Conservation (phyloP, 345 rosid genomes). For the Eucalyptus sideroxylon region DNA sequence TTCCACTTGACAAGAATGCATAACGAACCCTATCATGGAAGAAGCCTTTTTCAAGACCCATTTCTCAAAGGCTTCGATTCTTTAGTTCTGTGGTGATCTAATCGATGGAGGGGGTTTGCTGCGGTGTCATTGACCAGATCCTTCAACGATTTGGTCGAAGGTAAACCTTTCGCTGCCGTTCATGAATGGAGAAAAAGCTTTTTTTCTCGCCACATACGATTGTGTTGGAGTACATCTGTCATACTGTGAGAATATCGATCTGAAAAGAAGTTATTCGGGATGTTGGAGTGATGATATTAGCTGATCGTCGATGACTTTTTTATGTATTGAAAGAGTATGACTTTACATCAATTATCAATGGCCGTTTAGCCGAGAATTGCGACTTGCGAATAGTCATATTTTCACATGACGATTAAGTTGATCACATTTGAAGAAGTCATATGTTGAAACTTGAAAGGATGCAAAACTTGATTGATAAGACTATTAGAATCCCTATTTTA, state of each 20-base stretch:
- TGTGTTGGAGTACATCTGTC: background rate
- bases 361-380: background rate
- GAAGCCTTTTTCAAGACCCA: background rate
- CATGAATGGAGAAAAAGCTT: background rate
- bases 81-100: background rate
- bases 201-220: background rate
- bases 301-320: background rate
- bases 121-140: background rate
- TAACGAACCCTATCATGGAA: background rate
- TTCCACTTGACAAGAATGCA: background rate
- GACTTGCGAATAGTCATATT: background rate
- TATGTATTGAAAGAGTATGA: background rate
- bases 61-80: background rate
- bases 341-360: background rate
- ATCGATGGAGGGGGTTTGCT: background rate
- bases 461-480: background rate
- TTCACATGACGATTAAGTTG: background rate
- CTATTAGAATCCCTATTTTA: background rate
- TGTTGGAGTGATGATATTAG: background rate
- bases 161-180: background rate
- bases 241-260: background rate
- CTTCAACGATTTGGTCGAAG: background rate
- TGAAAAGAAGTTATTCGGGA: background rate
- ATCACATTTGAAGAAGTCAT: background rate
- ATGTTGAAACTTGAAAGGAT: background rate